Evolutionary conservation across 306 rosid genomes (phyloP), one percentile per base, ranked within the genome.

Genomic region (Lablab purpureus): DNA sequence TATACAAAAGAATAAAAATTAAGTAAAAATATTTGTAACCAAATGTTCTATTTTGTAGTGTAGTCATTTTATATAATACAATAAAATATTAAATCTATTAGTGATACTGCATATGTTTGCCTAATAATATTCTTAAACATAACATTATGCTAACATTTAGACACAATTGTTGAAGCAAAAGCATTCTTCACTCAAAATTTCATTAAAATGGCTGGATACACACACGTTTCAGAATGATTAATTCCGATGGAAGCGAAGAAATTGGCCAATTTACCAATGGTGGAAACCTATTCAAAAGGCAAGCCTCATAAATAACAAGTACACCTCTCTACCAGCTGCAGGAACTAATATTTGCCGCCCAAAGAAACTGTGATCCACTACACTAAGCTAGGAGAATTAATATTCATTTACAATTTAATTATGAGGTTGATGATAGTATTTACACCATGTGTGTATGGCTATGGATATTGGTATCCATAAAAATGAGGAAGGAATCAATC

Each of bases 331-430:
- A 78, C 82, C 73, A 66, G 85, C 79, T 81, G 76, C 45, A 6
- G 40, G 79, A 84, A 83, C 68, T 72, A 66, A 77, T 77, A 78
- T n/a, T 65, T 54, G 84, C 80, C 70, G 78, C 89, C 76, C 74
- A 84, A 83, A 80, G 55, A 80, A 90, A 85, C 83, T 85, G 76
- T 87, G 84, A 87, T 75, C 80, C 88, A 76, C 93, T 89, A 79
- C 68, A 34, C 67, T 67, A 59, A 21, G 54, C 91, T 91, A 89
- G 60, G 71, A 83, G 82, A 89, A 86, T 69, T 73, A 71, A 23
- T 74, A 67, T 34, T 43, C 88, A 91, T 89, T 84, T 95, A 92
- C 97, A 93, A 82, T 79, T 81, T 81, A 80, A 82, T 80, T 81
- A 80, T 69, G 78, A 77, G 58, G 85, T 79, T 52, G 77, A 79